Base-by-base conservation (phyloP, 331 rosid genomes). In the Dryas integrifolia region DNA sequence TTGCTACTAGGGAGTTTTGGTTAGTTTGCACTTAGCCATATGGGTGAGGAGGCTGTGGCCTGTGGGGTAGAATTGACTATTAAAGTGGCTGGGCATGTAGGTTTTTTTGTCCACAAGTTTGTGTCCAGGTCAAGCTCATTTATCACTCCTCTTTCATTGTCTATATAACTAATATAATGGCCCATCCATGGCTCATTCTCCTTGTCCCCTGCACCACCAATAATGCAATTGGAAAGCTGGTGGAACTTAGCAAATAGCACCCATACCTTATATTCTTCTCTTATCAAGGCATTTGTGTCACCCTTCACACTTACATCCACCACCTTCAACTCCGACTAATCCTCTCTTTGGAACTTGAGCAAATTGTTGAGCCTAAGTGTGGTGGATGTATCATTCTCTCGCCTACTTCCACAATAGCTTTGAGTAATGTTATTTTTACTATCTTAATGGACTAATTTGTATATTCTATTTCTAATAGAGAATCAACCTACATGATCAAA, bases 161-260 rank as follows among this genome's bases (percentile, higher is more conserved):
- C 85, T 35, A 56, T 44, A 43, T 38, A 57, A 69, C 41, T 30
- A 78, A 56, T 46, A 56, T 69, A 51, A 79, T 57, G 89, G 84
- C 90, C 92, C 88, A 88, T 70, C 65, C 53, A 58, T 84, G 87
- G 88, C 89, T 76, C 58, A 69, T 79, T 83, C 80, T 82, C 75
- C 72, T 82, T 85, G 98, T 89, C 87, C 72, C 85, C 85, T 67
- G 11, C 59, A 52, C 72, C 26, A 70, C 26, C 77, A 83, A 84
- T 83, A 79, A 88, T 84, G 88, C 82, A 79, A 43, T 45, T 24
- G 69, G 35, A 30, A 73, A 63, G 72, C 68, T 51, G 40, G 67
- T 72, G 57, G 70, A 57, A 73, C 75, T 71, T 2, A 55, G 73
- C 79, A 65, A 61, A 65, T 2, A 55, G 71, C 79, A 65, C 57